Conservation (phyloP, 148 eudicot genomes). For the Tetragonia tetragonoides region DNA sequence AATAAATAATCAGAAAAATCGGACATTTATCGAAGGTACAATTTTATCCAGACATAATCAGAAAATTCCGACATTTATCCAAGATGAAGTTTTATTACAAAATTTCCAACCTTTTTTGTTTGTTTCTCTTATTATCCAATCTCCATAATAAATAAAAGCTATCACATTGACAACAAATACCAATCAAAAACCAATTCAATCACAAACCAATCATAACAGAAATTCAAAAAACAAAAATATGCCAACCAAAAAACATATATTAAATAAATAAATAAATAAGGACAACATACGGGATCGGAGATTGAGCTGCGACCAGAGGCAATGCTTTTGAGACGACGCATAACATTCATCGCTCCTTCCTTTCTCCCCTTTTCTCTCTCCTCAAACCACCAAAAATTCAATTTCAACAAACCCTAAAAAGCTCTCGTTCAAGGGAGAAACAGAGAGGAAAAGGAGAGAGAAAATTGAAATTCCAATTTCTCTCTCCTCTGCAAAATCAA, state of each 20-base stretch:
- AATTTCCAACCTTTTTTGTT: not conserved
- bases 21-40: not conserved
- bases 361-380: conserved; percentile 1
- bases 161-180: not conserved
- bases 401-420: conserved; percentile 7
- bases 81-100: not conserved
- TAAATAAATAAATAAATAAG: not conserved
- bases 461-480: conserved; percentile 9
- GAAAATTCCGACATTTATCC: not conserved
- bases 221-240: not conserved
- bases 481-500: conserved; percentile 7
- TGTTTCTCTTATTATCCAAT: not conserved
- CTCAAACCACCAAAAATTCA: not conserved
- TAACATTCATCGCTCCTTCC: conserved; percentile 54
- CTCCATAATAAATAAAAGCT: not conserved
- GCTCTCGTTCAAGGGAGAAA: conserved; percentile 11
- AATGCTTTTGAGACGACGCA: conserved; percentile 89
- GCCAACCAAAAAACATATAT: not conserved
- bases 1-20: not conserved
- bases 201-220: not conserved
- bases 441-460: conserved; percentile 23
- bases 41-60: not conserved
- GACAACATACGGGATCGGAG: conserved; percentile 70
- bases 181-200: not conserved
- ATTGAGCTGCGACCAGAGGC: conserved; percentile 79